Percentiles rank a stretch among this genome's conserved stretches.
These are phyloP conservation scores for Pythium rishiriense DNA, from an alignment of 352 stramenopile species.

Conservation along the genomic window DNA sequence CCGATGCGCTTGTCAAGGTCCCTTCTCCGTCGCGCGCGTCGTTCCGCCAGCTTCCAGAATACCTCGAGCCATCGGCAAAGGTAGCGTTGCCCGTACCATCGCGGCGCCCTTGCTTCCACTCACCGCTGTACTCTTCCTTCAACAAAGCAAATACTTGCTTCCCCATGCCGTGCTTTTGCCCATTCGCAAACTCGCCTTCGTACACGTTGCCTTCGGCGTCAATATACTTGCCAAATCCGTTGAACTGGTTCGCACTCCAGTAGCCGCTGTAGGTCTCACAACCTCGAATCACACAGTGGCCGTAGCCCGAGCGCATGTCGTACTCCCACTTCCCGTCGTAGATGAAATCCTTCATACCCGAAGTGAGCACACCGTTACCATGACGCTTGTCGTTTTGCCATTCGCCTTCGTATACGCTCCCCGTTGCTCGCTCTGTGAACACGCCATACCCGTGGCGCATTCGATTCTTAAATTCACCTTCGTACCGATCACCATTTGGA, in stretches of 20 bases:
- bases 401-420: slow-evolving; percentile 72
- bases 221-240: slow-evolving; percentile 77
- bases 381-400: slow-evolving; percentile 63
- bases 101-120: slow-evolving; percentile 56
- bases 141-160: slow-evolving; percentile 34
- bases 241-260: slow-evolving; percentile 75
- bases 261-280: slow-evolving; percentile 76
- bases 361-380: slow-evolving; percentile 66
- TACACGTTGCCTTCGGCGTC: slow-evolving; percentile 82
- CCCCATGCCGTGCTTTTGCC: slow-evolving; percentile 78
- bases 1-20: slow-evolving; percentile 48
- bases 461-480: slow-evolving; percentile 55
- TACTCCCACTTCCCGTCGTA: slow-evolving; percentile 76
- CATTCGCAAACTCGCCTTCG: slow-evolving; percentile 74
- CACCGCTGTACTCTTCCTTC: slow-evolving; percentile 59
- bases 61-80: slow-evolving; percentile 55
- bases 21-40: slow-evolving; percentile 67
- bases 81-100: slow-evolving; percentile 59
- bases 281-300: slow-evolving; percentile 74
- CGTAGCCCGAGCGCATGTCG: slow-evolving; percentile 60
- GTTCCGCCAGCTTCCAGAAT: slow-evolving; percentile 56
- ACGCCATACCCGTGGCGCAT: slow-evolving; percentile 56
- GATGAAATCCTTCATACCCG: slow-evolving; percentile 75
- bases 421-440: slow-evolving; percentile 60
- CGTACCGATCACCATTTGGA: slow-evolving; percentile 71